phyloP scores from a whole-genome alignment of 2,329 filamentous ascomycete genomes.

The Penicillium sp. region DNA sequence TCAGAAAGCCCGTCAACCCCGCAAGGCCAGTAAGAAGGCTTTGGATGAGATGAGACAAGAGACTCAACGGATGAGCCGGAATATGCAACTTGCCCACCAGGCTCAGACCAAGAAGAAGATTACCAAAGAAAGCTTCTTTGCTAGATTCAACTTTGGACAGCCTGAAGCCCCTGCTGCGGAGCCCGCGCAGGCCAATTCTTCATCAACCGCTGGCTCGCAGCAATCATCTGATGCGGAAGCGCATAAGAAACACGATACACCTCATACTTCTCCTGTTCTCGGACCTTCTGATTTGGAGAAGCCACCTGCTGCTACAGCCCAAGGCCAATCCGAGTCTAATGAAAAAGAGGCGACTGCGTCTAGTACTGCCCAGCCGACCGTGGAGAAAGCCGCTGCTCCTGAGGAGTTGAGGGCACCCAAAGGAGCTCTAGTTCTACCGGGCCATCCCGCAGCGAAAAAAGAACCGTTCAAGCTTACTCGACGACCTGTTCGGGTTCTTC shows the following conservation, averaged over 20 bases:
- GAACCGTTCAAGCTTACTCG: slow-evolving; percentile 26
- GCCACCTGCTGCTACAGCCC: background rate
- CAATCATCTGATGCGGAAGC: slow-evolving; percentile 45
- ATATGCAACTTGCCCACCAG: slow-evolving; percentile 87
- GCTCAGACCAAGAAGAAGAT: slow-evolving; percentile 91
- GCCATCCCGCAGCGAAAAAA: slow-evolving; percentile 28
- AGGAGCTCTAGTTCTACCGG: slow-evolving; percentile 9
- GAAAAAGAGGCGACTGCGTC: slow-evolving; percentile 22
- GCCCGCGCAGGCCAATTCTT: slow-evolving; percentile 30
- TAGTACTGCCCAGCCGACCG: slow-evolving; percentile 27
- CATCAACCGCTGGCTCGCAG: slow-evolving; percentile 53
- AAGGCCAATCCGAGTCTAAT: background rate
- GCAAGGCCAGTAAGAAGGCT: slow-evolving; percentile 93
- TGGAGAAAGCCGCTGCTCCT: background rate
- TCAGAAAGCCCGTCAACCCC: slow-evolving; percentile 64
- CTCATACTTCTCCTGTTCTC: slow-evolving; percentile 66
- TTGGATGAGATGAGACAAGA: slow-evolving; percentile 93
- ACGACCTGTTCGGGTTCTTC: slow-evolving; percentile 40
- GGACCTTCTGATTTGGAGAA: slow-evolving; percentile 23
- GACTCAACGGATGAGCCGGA: slow-evolving; percentile 85
- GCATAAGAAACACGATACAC: slow-evolving; percentile 57
- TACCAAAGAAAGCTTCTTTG: slow-evolving; percentile 77
- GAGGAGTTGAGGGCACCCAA: background rate
- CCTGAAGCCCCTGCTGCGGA: slow-evolving; percentile 33
- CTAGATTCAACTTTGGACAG: slow-evolving; percentile 73